A percentile compares a stretch with the other conserved stretches of the same genome.
Evolutionary conservation across 208 protist species (phyloP).

Genomic region (Trypanosoma theileri): DNA sequence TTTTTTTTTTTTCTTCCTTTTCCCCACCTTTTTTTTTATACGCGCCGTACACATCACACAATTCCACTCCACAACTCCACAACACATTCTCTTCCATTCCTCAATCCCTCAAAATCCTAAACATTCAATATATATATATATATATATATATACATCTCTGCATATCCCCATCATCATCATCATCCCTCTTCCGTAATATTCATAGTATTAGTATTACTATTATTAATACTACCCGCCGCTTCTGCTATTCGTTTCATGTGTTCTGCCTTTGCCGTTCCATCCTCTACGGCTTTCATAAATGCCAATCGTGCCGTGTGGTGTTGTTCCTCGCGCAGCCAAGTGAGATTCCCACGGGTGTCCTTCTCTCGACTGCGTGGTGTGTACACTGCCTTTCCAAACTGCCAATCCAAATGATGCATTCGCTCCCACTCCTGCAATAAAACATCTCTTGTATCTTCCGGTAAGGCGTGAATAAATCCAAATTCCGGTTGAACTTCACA

Average conservation of each 20-base stretch:
- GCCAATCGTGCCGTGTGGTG: slow-evolving; percentile 56
- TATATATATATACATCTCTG: background rate
- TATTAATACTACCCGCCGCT: slow-evolving; percentile 28
- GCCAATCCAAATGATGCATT: slow-evolving; percentile 88
- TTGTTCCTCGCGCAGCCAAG: slow-evolving; percentile 81
- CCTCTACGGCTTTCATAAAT: slow-evolving; percentile 54
- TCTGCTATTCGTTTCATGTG: slow-evolving; percentile 72
- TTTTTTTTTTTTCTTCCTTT: background rate
- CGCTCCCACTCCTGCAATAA: slow-evolving; percentile 88
- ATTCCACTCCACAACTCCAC: too few species aligned
- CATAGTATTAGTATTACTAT: background rate
- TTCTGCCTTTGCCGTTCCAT: slow-evolving; percentile 59
- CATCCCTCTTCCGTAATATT: background rate
- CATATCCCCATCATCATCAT: background rate
- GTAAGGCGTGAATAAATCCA: slow-evolving; percentile 84
- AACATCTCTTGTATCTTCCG: slow-evolving; percentile 71
- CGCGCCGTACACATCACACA: too few species aligned
- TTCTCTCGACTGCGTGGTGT: slow-evolving; percentile 55
- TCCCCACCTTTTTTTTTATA: background rate
- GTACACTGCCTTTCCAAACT: slow-evolving; percentile 92
- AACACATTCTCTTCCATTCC: too few species aligned
- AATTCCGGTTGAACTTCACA: slow-evolving; percentile 84
- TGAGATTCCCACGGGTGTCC: slow-evolving; percentile 77
- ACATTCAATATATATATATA: too few species aligned
- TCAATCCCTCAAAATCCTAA: too few species aligned